Conservation (phyloP, 345 rosid species). For the Salix dunnii region DNA sequence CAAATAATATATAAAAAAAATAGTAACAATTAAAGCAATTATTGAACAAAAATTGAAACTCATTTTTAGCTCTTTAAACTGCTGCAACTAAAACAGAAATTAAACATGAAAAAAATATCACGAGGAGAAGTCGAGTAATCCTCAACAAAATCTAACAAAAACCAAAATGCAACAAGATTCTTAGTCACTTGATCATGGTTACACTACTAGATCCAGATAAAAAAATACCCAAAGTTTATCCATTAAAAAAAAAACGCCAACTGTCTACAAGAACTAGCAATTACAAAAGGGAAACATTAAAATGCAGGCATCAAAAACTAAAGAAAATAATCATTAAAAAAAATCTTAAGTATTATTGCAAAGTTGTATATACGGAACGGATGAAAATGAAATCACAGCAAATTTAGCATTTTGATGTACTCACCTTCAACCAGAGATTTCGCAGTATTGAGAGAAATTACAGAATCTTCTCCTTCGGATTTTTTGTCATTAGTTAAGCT, state of each 20-base stretch:
- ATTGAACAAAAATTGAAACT: not conserved
- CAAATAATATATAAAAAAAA: not conserved
- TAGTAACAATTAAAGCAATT: not conserved
- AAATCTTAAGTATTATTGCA: not conserved
- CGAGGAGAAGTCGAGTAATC: not conserved
- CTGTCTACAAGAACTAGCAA: conserved; percentile 11
- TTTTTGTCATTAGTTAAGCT: not conserved
- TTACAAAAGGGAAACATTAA: conserved; percentile 8
- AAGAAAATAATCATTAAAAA: no score
- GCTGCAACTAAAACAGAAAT: not conserved
- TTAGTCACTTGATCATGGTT: not conserved
- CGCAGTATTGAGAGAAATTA: conserved; percentile 12
- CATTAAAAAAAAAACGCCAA: not conserved
- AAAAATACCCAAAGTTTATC: not conserved
- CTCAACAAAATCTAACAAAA: not conserved
- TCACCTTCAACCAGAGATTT: not conserved
- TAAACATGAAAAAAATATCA: not conserved
- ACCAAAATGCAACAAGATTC: conserved; percentile 1
- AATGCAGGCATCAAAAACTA: conserved; percentile 35
- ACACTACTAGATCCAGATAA: conserved; percentile 37
- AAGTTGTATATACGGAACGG: not conserved
- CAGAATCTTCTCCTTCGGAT: not conserved
- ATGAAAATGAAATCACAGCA: not conserved
- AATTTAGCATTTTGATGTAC: not conserved
- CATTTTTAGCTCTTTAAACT: not conserved